Base-by-base conservation (phyloP, 768 basidiomycete genomes). In the Daedaleopsis sinensis region DNA sequence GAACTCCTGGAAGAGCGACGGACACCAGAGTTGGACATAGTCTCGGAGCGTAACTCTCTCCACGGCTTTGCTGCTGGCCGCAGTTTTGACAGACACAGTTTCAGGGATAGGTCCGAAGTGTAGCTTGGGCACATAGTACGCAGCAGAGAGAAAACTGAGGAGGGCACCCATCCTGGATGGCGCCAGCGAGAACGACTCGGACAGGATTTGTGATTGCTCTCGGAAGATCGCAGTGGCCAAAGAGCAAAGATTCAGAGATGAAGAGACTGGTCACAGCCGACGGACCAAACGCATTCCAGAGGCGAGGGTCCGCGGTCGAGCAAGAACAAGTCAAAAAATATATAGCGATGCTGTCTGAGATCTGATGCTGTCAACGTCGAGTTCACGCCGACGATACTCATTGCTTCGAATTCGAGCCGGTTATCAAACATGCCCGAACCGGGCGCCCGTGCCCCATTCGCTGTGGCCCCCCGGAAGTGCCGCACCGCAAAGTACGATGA, bases 1-100 rank as follows among this genome's bases (percentile, higher is more conserved):
- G 61, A 70, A 76, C 27, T 55, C 49, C n/a, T 64, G 58, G 47
- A 64, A 63, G 39, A 76, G 57, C 42, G 69, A 74, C 10, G 73
- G 73, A 47, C 72, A 74, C 11, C 67, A 50, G 35, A 43, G 32
- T 48, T 68, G 62, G 0, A 75, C 58, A 47, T 73, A 62, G 9
- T 62, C 66, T 18, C 63, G 62, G 35, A 75, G 61, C 0, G 67
- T 55, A n/a, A 65, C 58, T 10, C 57, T 54, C 24, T 59, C 48
- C 32, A 63, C 52, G 1, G 65, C 58, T 12, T 64, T 64, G 9
- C 58, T 46, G 37, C 50, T 59, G 8, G 49, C 37, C 6, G 62
- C 54, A 35, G 42, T 59, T 43, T 43, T 68, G 6, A 69, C 60
- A 9, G 55, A 19, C 19, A 73, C 32, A 11, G 51, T 53, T 0